Percentiles rank a stretch among this genome's conserved stretches.
Conservation (phyloP, 768 basidiomycete species). For the Asterophora parasitica region DNA sequence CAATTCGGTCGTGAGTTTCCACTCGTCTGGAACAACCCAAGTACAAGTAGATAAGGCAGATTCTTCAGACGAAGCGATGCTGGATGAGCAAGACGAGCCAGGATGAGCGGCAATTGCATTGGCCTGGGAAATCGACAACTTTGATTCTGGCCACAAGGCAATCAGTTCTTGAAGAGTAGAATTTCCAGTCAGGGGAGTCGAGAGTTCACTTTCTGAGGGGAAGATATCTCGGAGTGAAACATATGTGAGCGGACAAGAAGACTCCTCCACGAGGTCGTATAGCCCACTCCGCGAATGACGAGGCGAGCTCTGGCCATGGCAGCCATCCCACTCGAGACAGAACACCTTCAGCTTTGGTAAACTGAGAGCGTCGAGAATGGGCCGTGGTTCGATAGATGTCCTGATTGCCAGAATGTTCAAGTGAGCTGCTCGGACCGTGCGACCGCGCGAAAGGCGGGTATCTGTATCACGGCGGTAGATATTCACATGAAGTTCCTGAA, state of each 20-base stretch:
- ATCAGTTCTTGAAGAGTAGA: no score
- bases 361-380: neutral
- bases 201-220: neutral
- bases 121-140: no score
- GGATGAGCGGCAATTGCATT: no score
- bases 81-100: no score
- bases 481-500: neutral
- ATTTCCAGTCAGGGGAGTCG: neutral
- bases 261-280: neutral
- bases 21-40: neutral
- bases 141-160: no score
- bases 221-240: constrained; percentile 1
- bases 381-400: neutral
- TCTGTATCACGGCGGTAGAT: neutral
- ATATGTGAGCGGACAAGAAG: neutral
- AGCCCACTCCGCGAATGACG: neutral
- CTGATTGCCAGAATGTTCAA: neutral
- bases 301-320: neutral
- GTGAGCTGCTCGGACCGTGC: neutral
- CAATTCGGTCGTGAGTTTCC: neutral
- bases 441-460: neutral
- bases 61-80: no score
- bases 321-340: neutral
- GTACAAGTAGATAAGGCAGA: no score
- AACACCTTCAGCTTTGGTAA: neutral